Evolutionary conservation across 495 filamentous ascomycete genomes (phyloP).

Genomic region (Penicillium chermesinum): DNA sequence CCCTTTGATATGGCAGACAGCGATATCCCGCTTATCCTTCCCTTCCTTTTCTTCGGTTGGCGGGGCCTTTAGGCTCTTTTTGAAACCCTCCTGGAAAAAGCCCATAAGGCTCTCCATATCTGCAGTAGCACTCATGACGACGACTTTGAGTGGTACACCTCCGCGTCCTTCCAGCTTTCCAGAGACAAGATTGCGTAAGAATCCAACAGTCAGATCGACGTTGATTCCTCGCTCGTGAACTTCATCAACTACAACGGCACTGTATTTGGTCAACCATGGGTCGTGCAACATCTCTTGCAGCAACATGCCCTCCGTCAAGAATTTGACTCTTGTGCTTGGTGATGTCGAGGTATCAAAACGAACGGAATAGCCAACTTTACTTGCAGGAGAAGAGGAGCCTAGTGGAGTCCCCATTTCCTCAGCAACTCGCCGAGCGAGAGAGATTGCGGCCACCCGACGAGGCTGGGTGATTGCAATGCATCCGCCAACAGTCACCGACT

Average conservation of each 20-base stretch:
- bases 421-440: slow-evolving; percentile 82
- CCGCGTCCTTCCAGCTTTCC: slow-evolving; percentile 54
- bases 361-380: slow-evolving; percentile 86
- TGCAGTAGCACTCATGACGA: slow-evolving; percentile 95
- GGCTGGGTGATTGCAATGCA: slow-evolving; percentile 96
- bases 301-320: slow-evolving; percentile 93
- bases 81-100: slow-evolving; percentile 61
- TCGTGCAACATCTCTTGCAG: slow-evolving; percentile 91
- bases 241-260: slow-evolving; percentile 88
- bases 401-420: slow-evolving; percentile 85
- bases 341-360: slow-evolving; percentile 82
- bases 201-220: slow-evolving; percentile 84
- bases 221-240: slow-evolving; percentile 97
- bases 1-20: slow-evolving; percentile 73
- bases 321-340: slow-evolving; percentile 78
- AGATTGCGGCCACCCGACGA: slow-evolving; percentile 89
- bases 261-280: slow-evolving; percentile 76
- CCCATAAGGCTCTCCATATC: slow-evolving; percentile 70
- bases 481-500: slow-evolving; percentile 62
- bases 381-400: slow-evolving; percentile 56
- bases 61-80: no score
- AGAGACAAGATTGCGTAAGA: slow-evolving; percentile 68
- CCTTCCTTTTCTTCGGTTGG: slow-evolving; percentile 9
- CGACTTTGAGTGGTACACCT: slow-evolving; percentile 73
- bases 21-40: slow-evolving; percentile 19